Evolutionary conservation across 257 asterid species (phyloP).

Genomic region (Handroanthus guayacan): DNA sequence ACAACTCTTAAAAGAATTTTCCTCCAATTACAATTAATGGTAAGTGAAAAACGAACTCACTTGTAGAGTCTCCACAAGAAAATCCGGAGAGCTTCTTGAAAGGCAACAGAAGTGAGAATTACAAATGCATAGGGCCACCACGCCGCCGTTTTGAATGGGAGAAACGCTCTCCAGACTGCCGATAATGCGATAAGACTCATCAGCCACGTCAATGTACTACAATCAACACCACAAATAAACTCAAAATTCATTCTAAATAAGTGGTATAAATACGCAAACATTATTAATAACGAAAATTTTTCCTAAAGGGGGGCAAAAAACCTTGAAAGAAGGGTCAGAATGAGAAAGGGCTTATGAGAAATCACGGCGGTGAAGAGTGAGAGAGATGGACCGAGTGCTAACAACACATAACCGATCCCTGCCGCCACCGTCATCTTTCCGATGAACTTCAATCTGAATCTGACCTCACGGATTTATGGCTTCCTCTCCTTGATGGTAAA

Average conservation of each 20-base stretch:
- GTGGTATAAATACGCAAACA: background rate
- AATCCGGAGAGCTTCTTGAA: constrained; percentile 84
- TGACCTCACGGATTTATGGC: background rate
- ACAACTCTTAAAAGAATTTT: background rate
- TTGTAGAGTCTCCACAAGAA: constrained; percentile 77
- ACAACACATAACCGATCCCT: constrained; percentile 78
- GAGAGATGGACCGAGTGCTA: constrained; percentile 88
- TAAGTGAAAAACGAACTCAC: constrained; percentile 49
- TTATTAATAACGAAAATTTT: background rate
- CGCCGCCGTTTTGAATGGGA: constrained; percentile 67
- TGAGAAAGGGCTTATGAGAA: constrained; percentile 84
- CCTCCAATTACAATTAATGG: background rate
- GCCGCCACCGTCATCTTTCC: constrained; percentile 85
- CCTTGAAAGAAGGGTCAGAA: constrained; percentile 91
- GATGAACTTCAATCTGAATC: constrained; percentile 19
- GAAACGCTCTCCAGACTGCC: constrained; percentile 87
- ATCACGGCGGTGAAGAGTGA: constrained; percentile 78
- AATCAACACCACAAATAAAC: constrained; percentile 33
- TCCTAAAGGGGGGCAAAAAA: constrained; percentile 20
- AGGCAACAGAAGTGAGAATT: constrained; percentile 71
- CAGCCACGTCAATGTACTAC: constrained; percentile 86
- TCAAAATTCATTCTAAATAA: constrained; percentile 12
- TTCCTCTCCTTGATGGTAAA: background rate
- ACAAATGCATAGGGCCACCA: constrained; percentile 71
- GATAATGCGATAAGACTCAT: constrained; percentile 85